Percentiles rank a stretch among this genome's conserved stretches.
Conservation (phyloP, 169 alveolate species). For the Gregarina niphandrodes region DNA sequence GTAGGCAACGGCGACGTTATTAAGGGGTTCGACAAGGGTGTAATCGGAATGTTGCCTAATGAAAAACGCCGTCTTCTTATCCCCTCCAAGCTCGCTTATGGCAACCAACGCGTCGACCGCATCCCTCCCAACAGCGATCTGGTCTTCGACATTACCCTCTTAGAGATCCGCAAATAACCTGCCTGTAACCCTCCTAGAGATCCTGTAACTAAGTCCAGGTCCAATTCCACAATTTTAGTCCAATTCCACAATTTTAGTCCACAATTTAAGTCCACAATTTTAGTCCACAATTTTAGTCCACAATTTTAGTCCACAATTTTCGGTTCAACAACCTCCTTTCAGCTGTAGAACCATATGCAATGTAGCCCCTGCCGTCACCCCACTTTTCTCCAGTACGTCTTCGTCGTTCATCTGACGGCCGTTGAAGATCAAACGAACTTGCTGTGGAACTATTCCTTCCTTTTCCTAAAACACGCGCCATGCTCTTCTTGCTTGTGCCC, state of each 20-base stretch:
- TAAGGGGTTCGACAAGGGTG: constrained; percentile 17
- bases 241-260: too few species aligned
- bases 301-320: too few species aligned
- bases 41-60: constrained; percentile 14
- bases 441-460: constrained; percentile 38
- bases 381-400: constrained; percentile 27
- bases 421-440: constrained; percentile 21
- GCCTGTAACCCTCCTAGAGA: too few species aligned
- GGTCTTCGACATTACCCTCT: constrained; percentile 15
- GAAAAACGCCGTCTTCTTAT: constrained; percentile 11
- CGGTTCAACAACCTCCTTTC: constrained; percentile 25
- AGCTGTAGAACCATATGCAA: constrained; percentile 48
- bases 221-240: background rate
- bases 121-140: constrained; percentile 14
- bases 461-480: too few species aligned
- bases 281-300: too few species aligned
- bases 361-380: constrained; percentile 43
- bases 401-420: constrained; percentile 38
- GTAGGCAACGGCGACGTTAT: constrained; percentile 14
- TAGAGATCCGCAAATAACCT: background rate
- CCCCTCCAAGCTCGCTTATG: constrained; percentile 16
- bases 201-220: too few species aligned
- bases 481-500: too few species aligned
- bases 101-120: constrained; percentile 11
- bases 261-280: too few species aligned